Base-by-base conservation (phyloP, 2,329 filamentous ascomycete genomes). In the Xylariaceae sp. region DNA sequence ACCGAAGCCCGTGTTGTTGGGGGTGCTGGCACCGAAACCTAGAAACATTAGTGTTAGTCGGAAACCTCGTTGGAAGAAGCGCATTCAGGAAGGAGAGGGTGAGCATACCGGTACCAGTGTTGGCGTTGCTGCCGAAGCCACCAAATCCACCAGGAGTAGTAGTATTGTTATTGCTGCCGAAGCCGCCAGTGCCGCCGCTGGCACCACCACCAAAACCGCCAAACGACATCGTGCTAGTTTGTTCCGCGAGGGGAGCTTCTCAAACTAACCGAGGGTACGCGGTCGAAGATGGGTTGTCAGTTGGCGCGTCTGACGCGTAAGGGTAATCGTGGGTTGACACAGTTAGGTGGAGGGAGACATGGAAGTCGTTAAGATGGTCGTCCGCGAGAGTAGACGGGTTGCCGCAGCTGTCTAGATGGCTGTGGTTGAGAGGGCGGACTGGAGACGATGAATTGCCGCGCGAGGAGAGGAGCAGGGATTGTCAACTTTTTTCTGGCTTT, bases 131-230 rank as follows among this genome's bases (percentile, higher is more conserved):
- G 45, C 81, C 81, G 61, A 84, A 87, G 50, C 83, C 84, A 66
- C 82, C 82, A 73, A 88, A 88, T 18, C 75, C 77, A 67, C 68
- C 74, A 66, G 70, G 78, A 74, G 76, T 69, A 53, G 74, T 75
- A 53, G 74, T 75, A 58, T 76, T 78, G 71, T 81, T 84, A 64
- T 79, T 79, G 75, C 83, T 83, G 74, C 88, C 87, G 77, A 64
- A 66, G 65, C 63, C 59, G 53, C 65, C 59, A 51, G 49, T 15
- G 55, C 83, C 81, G 68, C 77, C 75, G 69, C 80, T 81, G 68
- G 77, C 75, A 68, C 79, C 77, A 66, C 77, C 75, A 66, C 79
- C 78, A 67, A 83, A 83, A 64, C 77, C 76, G 67, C 78, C 78
- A 68, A 83, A 82, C 69, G 82, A 82, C 82, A 85, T 85, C 70